Evolutionary conservation across 139 green algal species (phyloP).

Genomic region (Chlorella sp.): DNA sequence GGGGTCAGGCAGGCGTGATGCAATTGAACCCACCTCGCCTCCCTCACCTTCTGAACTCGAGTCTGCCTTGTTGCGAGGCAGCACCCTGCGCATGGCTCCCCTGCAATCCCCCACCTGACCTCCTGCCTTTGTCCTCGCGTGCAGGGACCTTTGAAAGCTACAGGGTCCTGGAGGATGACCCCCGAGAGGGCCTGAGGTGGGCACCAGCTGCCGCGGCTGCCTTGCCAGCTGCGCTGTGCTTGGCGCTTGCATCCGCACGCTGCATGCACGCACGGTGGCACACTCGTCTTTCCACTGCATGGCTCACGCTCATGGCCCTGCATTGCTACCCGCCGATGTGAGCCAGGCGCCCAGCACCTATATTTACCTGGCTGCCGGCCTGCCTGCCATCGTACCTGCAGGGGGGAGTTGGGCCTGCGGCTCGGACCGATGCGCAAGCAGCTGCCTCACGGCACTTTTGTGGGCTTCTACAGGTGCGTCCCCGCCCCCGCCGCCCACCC

Average conservation of each 20-base stretch:
- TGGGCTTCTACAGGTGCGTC: conserved; percentile 5
- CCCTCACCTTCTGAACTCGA: no score
- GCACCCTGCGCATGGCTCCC: no score
- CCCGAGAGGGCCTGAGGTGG: neutral
- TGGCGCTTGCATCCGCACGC: neutral
- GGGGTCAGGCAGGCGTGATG: no score
- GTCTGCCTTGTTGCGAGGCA: no score
- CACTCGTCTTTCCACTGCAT: neutral
- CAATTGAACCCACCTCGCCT: no score
- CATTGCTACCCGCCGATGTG: no score
- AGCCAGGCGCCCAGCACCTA: no score
- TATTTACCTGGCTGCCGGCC: neutral
- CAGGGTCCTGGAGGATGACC: neutral
- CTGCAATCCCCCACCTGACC: no score
- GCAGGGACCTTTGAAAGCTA: neutral
- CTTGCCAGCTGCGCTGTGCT: no score
- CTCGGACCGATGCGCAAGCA: neutral
- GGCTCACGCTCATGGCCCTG: neutral
- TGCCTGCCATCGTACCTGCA: neutral
- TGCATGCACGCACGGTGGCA: neutral
- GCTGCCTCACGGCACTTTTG: neutral
- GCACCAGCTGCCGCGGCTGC: neutral
- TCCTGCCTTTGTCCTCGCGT: neutral
- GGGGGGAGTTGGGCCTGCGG: neutral
- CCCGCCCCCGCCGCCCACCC: no score